These are phyloP conservation scores for Pseudozyma pruni DNA, from an alignment of 1,284 basidiomycete genomes.

Conservation along the genomic window DNA sequence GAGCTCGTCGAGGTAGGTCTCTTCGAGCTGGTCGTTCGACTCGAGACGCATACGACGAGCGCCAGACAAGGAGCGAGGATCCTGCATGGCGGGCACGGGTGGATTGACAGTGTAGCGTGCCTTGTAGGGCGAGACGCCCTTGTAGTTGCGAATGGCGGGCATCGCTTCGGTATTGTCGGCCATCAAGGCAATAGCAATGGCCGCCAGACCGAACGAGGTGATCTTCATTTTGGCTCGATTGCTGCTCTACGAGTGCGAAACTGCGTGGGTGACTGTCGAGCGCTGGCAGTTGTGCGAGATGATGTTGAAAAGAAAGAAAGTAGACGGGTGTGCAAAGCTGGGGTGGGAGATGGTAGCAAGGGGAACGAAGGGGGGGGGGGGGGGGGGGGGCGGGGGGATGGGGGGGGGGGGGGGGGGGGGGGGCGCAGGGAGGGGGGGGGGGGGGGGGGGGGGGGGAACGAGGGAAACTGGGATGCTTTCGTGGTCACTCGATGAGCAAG, in stretches of 20 bases:
- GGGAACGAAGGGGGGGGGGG: no score
- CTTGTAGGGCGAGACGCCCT: slow-evolving; percentile 45
- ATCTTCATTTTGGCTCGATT: slow-evolving; percentile 29
- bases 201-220: slow-evolving; percentile 44
- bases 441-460: no score
- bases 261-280: neutral
- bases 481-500: no score
- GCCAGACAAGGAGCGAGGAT: slow-evolving; percentile 36
- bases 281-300: neutral
- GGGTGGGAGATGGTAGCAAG: no score
- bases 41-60: slow-evolving; percentile 42
- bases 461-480: no score
- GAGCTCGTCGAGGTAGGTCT: slow-evolving; percentile 48
- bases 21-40: slow-evolving; percentile 36
- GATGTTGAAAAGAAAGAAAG: slow-evolving; percentile 1
- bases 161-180: slow-evolving; percentile 41
- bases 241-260: neutral
- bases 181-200: slow-evolving; percentile 47
- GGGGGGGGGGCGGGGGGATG: no score
- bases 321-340: no score
- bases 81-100: slow-evolving; percentile 19
- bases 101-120: slow-evolving; percentile 29
- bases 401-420: no score
- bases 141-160: slow-evolving; percentile 42
- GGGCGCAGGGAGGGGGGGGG: no score